Evolutionary conservation across 2,329 filamentous ascomycete genomes (phyloP).

Genomic region (Gyromitra esculenta): DNA sequence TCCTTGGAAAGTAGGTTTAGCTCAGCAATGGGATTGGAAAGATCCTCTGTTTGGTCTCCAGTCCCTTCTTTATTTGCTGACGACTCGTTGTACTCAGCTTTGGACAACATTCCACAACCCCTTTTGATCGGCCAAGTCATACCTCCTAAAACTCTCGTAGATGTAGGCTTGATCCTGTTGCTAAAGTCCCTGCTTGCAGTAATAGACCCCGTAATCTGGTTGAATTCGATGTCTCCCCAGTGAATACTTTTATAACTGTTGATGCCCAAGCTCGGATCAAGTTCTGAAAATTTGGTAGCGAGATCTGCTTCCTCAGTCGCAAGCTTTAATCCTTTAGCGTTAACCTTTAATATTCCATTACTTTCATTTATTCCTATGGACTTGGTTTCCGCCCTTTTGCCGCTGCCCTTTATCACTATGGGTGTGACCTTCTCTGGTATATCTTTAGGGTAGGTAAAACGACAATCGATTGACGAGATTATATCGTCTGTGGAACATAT

Average conservation of each 20-base stretch:
- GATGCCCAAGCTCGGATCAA: neutral
- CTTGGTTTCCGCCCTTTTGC: constrained; percentile 6
- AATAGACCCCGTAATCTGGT: neutral
- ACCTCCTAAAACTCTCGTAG: constrained; percentile 2
- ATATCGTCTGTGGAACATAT: neutral
- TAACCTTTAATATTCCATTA: neutral
- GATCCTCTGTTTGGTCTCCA: neutral
- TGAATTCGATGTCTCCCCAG: neutral
- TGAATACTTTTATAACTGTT: neutral
- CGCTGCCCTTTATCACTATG: neutral
- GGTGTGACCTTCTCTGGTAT: neutral
- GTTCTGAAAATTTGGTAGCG: constrained; percentile 18
- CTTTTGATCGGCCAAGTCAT: constrained; percentile 1
- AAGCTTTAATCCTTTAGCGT: neutral
- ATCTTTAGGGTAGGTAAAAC: neutral
- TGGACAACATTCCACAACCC: neutral
- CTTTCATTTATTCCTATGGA: neutral
- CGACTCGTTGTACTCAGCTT: neutral
- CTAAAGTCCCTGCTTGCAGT: neutral
- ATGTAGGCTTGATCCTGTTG: neutral
- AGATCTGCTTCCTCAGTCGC: constrained; percentile 4
- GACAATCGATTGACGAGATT: constrained; percentile 7
- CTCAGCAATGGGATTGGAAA: neutral
- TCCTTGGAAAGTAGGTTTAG: neutral
- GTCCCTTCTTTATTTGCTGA: neutral